Conservation (phyloP, 371 early-diverging fungal genomes). For the Rhizopus microsporus region DNA sequence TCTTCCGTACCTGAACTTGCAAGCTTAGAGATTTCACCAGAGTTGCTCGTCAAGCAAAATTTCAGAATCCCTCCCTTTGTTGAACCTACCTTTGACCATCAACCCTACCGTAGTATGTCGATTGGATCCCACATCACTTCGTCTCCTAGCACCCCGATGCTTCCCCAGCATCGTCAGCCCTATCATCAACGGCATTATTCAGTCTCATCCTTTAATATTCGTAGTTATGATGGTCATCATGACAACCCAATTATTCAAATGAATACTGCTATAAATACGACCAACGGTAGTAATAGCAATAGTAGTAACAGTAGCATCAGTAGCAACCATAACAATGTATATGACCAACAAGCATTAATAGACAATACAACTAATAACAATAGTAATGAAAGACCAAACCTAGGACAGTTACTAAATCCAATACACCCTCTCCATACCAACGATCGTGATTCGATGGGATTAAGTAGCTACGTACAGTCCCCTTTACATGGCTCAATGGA, state of each 20-base stretch:
- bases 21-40: slow-evolving; percentile 55
- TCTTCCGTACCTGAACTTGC: slow-evolving; percentile 55
- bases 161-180: slow-evolving; percentile 25
- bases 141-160: slow-evolving; percentile 40
- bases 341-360: background rate
- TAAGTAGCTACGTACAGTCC: background rate
- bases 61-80: slow-evolving; percentile 55
- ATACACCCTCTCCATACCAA: slow-evolving; percentile 35
- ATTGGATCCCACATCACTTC: slow-evolving; percentile 29
- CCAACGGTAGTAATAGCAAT: background rate
- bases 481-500: background rate
- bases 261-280: background rate
- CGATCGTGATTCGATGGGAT: background rate
- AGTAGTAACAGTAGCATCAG: slow-evolving; percentile 12
- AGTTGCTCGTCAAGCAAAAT: slow-evolving; percentile 51
- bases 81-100: slow-evolving; percentile 40
- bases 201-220: slow-evolving; percentile 29
- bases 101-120: slow-evolving; percentile 44
- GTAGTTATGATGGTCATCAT: slow-evolving; percentile 12
- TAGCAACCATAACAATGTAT: slow-evolving; percentile 6
- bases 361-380: slow-evolving; percentile 8
- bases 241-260: background rate
- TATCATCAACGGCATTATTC: slow-evolving; percentile 35
- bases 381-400: slow-evolving; percentile 20
- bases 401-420: slow-evolving; percentile 45